These are phyloP conservation scores for Tuber microsphaerosporum DNA, from an alignment of 495 filamentous ascomycete genomes.

Conservation along the genomic window DNA sequence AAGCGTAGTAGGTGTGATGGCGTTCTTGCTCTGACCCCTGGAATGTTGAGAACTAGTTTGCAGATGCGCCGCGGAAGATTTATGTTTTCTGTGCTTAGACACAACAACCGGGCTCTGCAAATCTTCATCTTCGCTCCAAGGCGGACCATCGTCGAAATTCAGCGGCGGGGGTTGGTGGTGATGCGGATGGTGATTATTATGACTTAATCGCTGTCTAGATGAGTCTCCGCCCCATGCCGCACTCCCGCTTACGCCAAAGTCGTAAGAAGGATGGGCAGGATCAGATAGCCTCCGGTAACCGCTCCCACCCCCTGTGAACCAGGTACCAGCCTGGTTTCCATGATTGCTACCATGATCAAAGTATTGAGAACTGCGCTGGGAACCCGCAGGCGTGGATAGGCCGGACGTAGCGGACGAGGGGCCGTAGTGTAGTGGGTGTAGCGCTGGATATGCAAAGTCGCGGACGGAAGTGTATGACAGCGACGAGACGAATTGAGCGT, in stretches of 20 bases:
- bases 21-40: constrained; percentile 36
- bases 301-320: constrained; percentile 36
- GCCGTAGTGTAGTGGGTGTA: constrained; percentile 87
- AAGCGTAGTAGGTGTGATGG: constrained; percentile 23
- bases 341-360: constrained; percentile 24
- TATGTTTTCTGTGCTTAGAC: constrained; percentile 69
- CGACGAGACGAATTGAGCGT: constrained; percentile 72
- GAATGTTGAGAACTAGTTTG: constrained; percentile 30
- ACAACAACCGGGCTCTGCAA: constrained; percentile 81
- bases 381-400: constrained; percentile 64
- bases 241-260: constrained; percentile 50
- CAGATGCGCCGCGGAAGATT: constrained; percentile 55
- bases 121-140: constrained; percentile 97
- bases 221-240: constrained; percentile 36
- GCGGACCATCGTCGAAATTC: constrained; percentile 82
- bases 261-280: constrained; percentile 54
- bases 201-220: constrained; percentile 33
- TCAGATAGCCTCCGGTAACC: constrained; percentile 66
- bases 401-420: constrained; percentile 71
- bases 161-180: constrained; percentile 69
- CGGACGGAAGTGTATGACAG: constrained; percentile 83
- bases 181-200: constrained; percentile 18
- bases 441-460: constrained; percentile 84
- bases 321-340: constrained; percentile 22
- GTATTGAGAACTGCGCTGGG: constrained; percentile 55